A percentile compares a stretch with the other conserved stretches of the same genome.
phyloP scores from a whole-genome alignment of 495 filamentous ascomycete genomes.

The Cladorrhinum samala region DNA sequence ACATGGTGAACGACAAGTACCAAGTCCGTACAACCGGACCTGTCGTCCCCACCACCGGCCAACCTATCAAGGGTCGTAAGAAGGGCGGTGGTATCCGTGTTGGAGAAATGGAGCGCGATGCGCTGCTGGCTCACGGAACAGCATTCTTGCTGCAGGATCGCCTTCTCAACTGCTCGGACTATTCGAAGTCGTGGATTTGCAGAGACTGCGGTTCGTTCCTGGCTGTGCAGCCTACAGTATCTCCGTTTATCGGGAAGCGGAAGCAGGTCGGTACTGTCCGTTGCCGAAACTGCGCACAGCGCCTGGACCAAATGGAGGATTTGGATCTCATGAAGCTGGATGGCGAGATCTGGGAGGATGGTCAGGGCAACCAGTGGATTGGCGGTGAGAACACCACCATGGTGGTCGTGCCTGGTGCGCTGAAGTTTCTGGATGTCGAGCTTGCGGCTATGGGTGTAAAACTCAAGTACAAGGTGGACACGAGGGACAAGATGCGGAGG shows the following conservation, averaged over 20 bases:
- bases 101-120: slow-evolving; percentile 97
- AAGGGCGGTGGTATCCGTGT: slow-evolving; percentile 97
- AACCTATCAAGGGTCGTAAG: slow-evolving; percentile 93
- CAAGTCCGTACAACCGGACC: slow-evolving; percentile 95
- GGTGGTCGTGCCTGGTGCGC: slow-evolving; percentile 85
- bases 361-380: slow-evolving; percentile 67
- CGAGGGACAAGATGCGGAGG: slow-evolving; percentile 41
- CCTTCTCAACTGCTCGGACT: slow-evolving; percentile 93
- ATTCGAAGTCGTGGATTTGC: slow-evolving; percentile 81
- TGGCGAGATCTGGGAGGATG: slow-evolving; percentile 86
- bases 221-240: slow-evolving; percentile 70
- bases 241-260: slow-evolving; percentile 57
- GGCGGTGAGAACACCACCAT: slow-evolving; percentile 87
- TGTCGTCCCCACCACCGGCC: slow-evolving; percentile 80
- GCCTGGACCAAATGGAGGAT: slow-evolving; percentile 49
- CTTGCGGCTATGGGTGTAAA: slow-evolving; percentile 62
- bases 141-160: slow-evolving; percentile 94
- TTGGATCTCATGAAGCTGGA: slow-evolving; percentile 52
- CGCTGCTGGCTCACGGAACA: slow-evolving; percentile 86
- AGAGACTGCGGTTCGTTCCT: slow-evolving; percentile 82
- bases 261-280: slow-evolving; percentile 54
- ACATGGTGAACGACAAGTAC: slow-evolving; percentile 99
- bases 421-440: slow-evolving; percentile 92
- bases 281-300: slow-evolving; percentile 75
- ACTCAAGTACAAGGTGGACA: slow-evolving; percentile 64